phyloP scores from a whole-genome alignment of 129 eudicot species.

The Kitagawia praeruptora region DNA sequence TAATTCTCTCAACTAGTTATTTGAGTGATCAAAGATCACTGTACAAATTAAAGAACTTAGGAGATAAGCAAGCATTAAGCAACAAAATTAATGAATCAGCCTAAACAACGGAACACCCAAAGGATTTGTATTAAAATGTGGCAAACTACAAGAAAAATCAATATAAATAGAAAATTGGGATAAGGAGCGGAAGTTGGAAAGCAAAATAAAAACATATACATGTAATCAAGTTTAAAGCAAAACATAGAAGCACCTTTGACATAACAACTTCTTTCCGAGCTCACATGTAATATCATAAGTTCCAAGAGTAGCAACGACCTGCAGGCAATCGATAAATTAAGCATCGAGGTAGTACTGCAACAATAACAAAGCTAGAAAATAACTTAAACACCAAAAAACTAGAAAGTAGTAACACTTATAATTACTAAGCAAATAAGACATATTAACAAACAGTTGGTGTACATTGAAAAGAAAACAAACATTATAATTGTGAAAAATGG shows the following conservation, averaged over 20 bases:
- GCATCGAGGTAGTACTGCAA: not conserved
- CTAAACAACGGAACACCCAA: too few relatives aligned
- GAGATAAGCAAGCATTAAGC: too few relatives aligned
- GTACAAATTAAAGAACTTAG: too few relatives aligned
- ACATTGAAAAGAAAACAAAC: not conserved
- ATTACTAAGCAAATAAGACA: not conserved
- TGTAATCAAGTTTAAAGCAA: not conserved
- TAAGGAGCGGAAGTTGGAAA: not conserved
- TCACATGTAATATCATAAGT: constrained; percentile 73
- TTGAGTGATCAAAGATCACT: too few relatives aligned
- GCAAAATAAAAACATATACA: not conserved
- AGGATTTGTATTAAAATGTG: too few relatives aligned
- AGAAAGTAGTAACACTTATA: too few relatives aligned
- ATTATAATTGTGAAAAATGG: not conserved
- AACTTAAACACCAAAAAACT: too few relatives aligned
- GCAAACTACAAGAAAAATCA: too few relatives aligned
- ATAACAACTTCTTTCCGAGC: constrained; percentile 66
- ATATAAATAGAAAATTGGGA: not conserved
- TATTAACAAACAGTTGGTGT: not conserved
- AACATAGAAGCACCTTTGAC: constrained; percentile 54
- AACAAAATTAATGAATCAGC: too few relatives aligned
- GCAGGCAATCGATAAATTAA: constrained; percentile 21
- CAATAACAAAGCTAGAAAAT: not conserved
- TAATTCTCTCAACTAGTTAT: too few relatives aligned
- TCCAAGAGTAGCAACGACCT: constrained; percentile 89